Evolutionary conservation across 2,329 filamentous ascomycete genomes (phyloP).

Genomic region (Aspergillus nomiae): DNA sequence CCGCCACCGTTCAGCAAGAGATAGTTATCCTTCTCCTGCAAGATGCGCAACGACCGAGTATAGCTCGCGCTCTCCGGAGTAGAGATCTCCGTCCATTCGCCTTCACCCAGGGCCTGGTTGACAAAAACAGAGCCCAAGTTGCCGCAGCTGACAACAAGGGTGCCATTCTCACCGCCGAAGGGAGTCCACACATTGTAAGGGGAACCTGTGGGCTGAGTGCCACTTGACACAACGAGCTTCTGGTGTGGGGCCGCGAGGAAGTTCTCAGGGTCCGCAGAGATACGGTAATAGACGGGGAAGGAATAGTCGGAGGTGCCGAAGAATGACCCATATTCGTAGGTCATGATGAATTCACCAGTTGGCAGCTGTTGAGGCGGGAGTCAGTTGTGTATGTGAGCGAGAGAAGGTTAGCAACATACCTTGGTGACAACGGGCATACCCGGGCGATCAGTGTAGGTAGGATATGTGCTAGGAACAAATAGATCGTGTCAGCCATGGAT

Average conservation of each 20-base stretch:
- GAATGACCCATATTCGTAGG: conserved; percentile 61
- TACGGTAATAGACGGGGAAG: conserved; percentile 58
- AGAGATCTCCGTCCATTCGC: conserved; percentile 50
- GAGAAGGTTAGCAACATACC: conserved; percentile 13
- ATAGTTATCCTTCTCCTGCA: conserved; percentile 36
- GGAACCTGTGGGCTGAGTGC: conserved; percentile 45
- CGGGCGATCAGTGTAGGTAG: conserved; percentile 64
- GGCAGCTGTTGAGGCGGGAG: conserved; percentile 49
- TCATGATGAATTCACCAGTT: conserved; percentile 63
- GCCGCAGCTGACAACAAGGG: conserved; percentile 51
- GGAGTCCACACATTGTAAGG: conserved; percentile 58
- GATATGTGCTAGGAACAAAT: conserved; percentile 41
- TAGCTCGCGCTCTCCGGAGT: conserved; percentile 48
- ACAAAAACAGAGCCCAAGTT: conserved; percentile 48
- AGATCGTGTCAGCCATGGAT: background rate
- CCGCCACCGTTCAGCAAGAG: conserved; percentile 23
- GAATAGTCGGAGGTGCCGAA: conserved; percentile 34
- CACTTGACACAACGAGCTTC: conserved; percentile 48
- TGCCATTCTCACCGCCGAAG: conserved; percentile 50
- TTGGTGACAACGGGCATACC: conserved; percentile 66
- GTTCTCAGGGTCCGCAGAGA: conserved; percentile 49
- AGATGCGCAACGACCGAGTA: conserved; percentile 49
- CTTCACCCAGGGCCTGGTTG: conserved; percentile 48
- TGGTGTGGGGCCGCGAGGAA: conserved; percentile 47
- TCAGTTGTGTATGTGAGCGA: background rate